Evolutionary conservation across 2,329 filamentous ascomycete species (phyloP).

Genomic region (Drechslerella stenobrocha): DNA sequence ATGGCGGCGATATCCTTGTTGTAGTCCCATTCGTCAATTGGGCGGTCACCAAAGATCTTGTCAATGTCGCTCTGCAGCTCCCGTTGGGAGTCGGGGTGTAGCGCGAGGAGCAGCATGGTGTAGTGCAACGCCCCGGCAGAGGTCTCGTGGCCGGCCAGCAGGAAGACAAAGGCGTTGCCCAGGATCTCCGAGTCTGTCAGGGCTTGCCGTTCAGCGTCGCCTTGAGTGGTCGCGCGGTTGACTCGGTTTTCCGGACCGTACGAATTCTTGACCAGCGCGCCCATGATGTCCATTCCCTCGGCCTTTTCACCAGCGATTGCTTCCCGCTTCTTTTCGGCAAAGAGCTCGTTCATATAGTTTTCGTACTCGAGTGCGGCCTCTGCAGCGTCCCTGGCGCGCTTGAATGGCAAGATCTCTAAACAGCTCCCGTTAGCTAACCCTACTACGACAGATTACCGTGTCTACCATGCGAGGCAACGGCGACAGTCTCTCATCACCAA

Average conservation of each 20-base stretch:
- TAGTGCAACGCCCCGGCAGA: constrained; percentile 76
- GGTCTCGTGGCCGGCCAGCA: constrained; percentile 78
- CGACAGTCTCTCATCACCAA: too few relatives aligned
- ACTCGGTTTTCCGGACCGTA: constrained; percentile 51
- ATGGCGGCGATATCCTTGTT: constrained; percentile 32
- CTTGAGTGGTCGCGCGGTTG: constrained; percentile 32
- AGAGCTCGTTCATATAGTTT: constrained; percentile 71
- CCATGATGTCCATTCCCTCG: constrained; percentile 61
- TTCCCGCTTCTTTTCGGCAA: constrained; percentile 65
- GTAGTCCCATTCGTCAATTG: constrained; percentile 54
- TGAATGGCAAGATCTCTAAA: constrained; percentile 60
- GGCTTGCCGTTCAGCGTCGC: constrained; percentile 54
- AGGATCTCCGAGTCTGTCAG: constrained; percentile 69
- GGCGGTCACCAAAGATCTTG: constrained; percentile 40
- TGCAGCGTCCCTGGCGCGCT: constrained; percentile 61
- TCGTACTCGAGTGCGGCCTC: constrained; percentile 66
- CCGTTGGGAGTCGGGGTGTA: constrained; percentile 66
- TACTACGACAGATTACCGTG: too few relatives aligned
- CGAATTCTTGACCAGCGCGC: constrained; percentile 60
- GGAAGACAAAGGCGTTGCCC: constrained; percentile 70
- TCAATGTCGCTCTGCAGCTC: constrained; percentile 71
- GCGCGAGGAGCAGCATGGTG: constrained; percentile 68
- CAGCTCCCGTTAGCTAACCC: constrained; percentile 9
- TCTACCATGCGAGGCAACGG: too few relatives aligned
- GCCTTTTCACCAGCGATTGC: constrained; percentile 55